Conservation (phyloP, 2,329 filamentous ascomycete species). For the Orbilia javanica region DNA sequence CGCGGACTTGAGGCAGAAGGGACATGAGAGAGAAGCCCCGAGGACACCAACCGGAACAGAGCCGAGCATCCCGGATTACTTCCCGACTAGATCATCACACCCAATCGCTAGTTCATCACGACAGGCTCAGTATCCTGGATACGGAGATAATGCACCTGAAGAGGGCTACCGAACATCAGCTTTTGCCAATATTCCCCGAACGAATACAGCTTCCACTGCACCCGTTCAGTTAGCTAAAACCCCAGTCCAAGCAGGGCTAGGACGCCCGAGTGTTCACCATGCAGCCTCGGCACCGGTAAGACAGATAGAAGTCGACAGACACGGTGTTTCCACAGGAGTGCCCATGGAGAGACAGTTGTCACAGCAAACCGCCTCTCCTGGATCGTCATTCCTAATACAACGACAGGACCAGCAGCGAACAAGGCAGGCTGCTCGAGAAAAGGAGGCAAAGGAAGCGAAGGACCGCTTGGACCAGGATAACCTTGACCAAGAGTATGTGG, state of each 20-base stretch:
- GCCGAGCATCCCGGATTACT: slow-evolving; percentile 36
- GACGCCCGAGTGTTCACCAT: slow-evolving; percentile 38
- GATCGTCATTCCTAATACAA: slow-evolving; percentile 61
- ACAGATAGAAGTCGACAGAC: slow-evolving; percentile 34
- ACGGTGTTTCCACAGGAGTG: slow-evolving; percentile 41
- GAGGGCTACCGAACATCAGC: slow-evolving; percentile 32
- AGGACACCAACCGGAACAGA: slow-evolving; percentile 37
- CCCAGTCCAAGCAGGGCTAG: slow-evolving; percentile 9
- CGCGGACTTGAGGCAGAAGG: slow-evolving; percentile 43
- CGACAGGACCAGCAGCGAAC: slow-evolving; percentile 59
- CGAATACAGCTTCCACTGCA: slow-evolving; percentile 12
- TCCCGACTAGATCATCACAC: slow-evolving; percentile 24
- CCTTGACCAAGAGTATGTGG: slow-evolving; percentile 92
- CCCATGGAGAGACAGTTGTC: slow-evolving; percentile 57
- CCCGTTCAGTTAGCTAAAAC: slow-evolving; percentile 29
- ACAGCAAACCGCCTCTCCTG: slow-evolving; percentile 60
- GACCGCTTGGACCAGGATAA: slow-evolving; percentile 76
- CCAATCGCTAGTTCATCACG: slow-evolving; percentile 21
- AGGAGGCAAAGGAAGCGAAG: slow-evolving; percentile 48
- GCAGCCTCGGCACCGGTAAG: slow-evolving; percentile 30
- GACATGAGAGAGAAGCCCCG: slow-evolving; percentile 44
- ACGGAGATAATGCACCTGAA: slow-evolving; percentile 29
- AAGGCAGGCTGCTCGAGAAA: slow-evolving; percentile 54
- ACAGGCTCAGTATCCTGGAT: slow-evolving; percentile 27
- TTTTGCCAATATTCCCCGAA: slow-evolving; percentile 13